phyloP scores from a whole-genome alignment of 805 yeast genomes.

The Barnettozyma sucrosica region DNA sequence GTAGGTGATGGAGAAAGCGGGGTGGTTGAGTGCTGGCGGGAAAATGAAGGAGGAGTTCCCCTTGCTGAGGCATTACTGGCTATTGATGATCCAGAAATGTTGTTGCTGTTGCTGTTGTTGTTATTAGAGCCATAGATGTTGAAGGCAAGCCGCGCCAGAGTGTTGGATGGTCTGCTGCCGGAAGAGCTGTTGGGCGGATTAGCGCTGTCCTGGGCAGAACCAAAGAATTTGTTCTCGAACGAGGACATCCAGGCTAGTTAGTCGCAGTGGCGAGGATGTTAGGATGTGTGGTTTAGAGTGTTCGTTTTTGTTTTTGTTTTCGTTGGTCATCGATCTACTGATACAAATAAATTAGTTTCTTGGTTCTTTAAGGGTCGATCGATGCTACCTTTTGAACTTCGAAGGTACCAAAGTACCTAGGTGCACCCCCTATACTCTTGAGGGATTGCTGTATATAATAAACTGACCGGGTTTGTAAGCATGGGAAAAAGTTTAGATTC shows the following conservation, averaged over 20 bases:
- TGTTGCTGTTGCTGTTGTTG: conserved; percentile 3
- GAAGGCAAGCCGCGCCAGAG: conserved; percentile 51
- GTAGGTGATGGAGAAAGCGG: background rate
- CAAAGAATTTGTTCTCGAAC: conserved; percentile 2
- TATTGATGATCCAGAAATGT: conserved; percentile 14
- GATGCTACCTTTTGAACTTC: too few relatives aligned
- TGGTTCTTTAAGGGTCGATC: too few relatives aligned
- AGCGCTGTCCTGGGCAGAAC: background rate
- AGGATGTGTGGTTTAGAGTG: background rate
- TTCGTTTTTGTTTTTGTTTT: background rate
- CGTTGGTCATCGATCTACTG: too few relatives aligned
- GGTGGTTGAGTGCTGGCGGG: conserved; percentile 1
- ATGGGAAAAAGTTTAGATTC: too few relatives aligned
- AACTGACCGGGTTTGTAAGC: too few relatives aligned
- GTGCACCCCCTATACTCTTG: too few relatives aligned
- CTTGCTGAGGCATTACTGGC: conserved; percentile 9
- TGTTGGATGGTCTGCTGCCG: conserved; percentile 22
- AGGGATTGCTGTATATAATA: too few relatives aligned
- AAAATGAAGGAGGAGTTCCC: conserved; percentile 7
- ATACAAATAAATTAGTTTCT: too few relatives aligned
- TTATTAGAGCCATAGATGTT: conserved; percentile 43
- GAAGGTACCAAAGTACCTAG: too few relatives aligned
- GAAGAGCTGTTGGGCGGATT: conserved; percentile 4
- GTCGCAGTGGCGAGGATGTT: background rate
- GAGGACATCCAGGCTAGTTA: background rate